phyloP scores from a whole-genome alignment of 805 yeast genomes.

The Metschnikowia cubensis region DNA sequence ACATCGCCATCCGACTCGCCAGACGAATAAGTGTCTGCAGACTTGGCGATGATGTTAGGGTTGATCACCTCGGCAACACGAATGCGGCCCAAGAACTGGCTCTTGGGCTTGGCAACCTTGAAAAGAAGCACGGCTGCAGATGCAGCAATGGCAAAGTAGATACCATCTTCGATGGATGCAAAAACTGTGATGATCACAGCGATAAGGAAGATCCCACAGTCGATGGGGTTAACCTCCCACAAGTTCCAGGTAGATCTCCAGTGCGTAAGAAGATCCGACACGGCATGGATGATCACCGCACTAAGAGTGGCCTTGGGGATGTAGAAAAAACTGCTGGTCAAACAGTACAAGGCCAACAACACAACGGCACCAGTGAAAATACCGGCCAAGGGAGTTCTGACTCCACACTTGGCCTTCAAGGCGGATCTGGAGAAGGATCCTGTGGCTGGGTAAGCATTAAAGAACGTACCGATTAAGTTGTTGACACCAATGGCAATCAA shows the following conservation, averaged over 20 bases:
- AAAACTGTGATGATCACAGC: slow-evolving; percentile 76
- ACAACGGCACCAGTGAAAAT: slow-evolving; percentile 87
- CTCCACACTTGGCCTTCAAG: slow-evolving; percentile 91
- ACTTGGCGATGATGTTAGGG: slow-evolving; percentile 43
- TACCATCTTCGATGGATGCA: slow-evolving; percentile 79
- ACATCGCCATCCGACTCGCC: slow-evolving; percentile 25
- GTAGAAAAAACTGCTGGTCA: slow-evolving; percentile 79
- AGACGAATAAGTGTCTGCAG: slow-evolving; percentile 18
- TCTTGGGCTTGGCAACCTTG: slow-evolving; percentile 75
- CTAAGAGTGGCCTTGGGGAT: slow-evolving; percentile 86
- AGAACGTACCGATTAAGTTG: slow-evolving; percentile 85
- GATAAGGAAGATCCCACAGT: slow-evolving; percentile 64
- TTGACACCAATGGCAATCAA: slow-evolving; percentile 90
- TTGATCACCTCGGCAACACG: slow-evolving; percentile 67
- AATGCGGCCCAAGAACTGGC: slow-evolving; percentile 77
- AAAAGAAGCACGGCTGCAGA: slow-evolving; percentile 71
- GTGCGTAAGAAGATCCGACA: slow-evolving; percentile 74
- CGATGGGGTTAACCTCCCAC: slow-evolving; percentile 73
- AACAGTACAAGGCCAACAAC: slow-evolving; percentile 75
- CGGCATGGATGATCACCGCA: slow-evolving; percentile 92
- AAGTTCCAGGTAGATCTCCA: slow-evolving; percentile 63
- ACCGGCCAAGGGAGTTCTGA: slow-evolving; percentile 91
- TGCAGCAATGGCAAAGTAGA: slow-evolving; percentile 86
- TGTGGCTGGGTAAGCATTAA: slow-evolving; percentile 92
- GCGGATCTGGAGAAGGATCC: slow-evolving; percentile 96